phyloP scores from a whole-genome alignment of 306 rosid genomes.

The Adenanthera pavonina region DNA sequence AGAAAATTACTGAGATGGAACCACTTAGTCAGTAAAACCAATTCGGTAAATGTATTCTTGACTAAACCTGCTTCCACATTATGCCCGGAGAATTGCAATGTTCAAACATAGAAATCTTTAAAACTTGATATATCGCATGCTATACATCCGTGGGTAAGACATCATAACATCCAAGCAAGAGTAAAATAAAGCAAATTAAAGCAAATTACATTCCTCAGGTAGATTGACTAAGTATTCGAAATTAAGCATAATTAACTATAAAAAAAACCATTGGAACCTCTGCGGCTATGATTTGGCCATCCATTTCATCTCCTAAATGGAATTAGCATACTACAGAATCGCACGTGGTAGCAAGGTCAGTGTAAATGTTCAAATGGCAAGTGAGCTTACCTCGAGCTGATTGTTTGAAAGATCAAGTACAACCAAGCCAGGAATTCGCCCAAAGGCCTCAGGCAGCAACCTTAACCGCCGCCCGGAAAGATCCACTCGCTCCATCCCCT shows the following conservation, averaged over 20 bases:
- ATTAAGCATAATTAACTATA: not conserved
- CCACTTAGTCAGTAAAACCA: not conserved
- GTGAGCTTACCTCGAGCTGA: slow-evolving; percentile 63
- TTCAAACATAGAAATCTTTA: not conserved
- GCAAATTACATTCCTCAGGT: not conserved
- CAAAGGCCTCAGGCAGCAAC: slow-evolving; percentile 75
- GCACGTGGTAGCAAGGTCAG: not conserved
- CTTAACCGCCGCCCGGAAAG: slow-evolving; percentile 60
- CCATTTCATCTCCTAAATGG: not conserved
- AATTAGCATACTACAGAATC: not conserved
- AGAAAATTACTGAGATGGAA: not conserved
- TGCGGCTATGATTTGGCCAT: not conserved
- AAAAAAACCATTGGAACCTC: not conserved
- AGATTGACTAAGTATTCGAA: not conserved
- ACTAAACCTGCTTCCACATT: not conserved
- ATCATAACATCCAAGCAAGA: not conserved
- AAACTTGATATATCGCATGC: not conserved
- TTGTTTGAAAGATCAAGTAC: slow-evolving; percentile 70
- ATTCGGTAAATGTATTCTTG: not conserved
- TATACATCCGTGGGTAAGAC: not conserved
- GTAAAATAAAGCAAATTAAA: not conserved
- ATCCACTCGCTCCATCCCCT: slow-evolving; percentile 61
- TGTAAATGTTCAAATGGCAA: not conserved
- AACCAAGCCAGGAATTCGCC: slow-evolving; percentile 60
- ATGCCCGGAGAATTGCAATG: not conserved